Evolutionary conservation across 2,329 filamentous ascomycete species (phyloP).

Genomic region (Xylariaceae sp.): DNA sequence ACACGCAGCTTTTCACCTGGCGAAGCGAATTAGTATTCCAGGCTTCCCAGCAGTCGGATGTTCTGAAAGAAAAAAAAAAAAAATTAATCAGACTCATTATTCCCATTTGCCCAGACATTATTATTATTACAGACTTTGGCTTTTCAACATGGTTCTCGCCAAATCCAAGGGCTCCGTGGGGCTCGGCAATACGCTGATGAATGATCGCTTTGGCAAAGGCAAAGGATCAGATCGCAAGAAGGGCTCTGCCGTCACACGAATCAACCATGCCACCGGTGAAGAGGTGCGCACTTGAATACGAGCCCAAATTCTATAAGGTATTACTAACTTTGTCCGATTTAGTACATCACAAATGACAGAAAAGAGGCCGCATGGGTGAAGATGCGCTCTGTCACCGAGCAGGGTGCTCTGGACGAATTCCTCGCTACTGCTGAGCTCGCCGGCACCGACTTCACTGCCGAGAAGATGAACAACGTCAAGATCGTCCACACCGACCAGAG

Average conservation of each 20-base stretch:
- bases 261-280: slow-evolving; percentile 81
- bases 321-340: not conserved
- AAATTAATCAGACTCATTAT: not conserved
- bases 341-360: slow-evolving; percentile 89
- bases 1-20: too few species aligned
- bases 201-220: slow-evolving; percentile 94
- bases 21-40: too few species aligned
- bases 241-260: slow-evolving; percentile 62
- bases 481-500: slow-evolving; percentile 97
- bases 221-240: slow-evolving; percentile 85
- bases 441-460: slow-evolving; percentile 97
- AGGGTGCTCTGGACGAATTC: slow-evolving; percentile 95
- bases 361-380: slow-evolving; percentile 97
- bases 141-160: slow-evolving; percentile 63
- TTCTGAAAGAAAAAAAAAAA: too few species aligned
- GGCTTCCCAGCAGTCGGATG: too few species aligned
- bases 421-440: slow-evolving; percentile 93
- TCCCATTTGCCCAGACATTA: not conserved
- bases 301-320: not conserved
- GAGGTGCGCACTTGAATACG: slow-evolving; percentile 53
- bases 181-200: slow-evolving; percentile 97
- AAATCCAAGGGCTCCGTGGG: slow-evolving; percentile 96
- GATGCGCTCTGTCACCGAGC: slow-evolving; percentile 98
- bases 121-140: not conserved
- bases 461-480: slow-evolving; percentile 99